Percentiles rank a stretch among this genome's conserved stretches.
Conservation (phyloP, 352 stramenopile species). For the Phytophthora brassicae region DNA sequence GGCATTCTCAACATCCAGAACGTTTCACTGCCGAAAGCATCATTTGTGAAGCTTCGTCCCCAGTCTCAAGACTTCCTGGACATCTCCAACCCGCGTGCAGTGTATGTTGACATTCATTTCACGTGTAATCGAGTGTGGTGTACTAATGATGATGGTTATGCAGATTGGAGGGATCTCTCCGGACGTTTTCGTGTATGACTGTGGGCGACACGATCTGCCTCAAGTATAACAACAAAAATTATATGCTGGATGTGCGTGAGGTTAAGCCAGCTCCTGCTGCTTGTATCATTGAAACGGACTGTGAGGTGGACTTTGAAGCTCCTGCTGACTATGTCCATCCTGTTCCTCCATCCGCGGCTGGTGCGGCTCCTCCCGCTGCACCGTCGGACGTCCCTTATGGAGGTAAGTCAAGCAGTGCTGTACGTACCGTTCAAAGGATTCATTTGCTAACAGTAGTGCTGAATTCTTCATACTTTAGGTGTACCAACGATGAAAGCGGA, state of each 20-base stretch:
- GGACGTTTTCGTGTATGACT: slow-evolving; percentile 97
- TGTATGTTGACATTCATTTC: slow-evolving; percentile 76
- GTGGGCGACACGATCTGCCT: slow-evolving; percentile 98
- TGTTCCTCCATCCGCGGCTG: slow-evolving; percentile 22
- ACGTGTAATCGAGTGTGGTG: not conserved
- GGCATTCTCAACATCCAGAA: slow-evolving; percentile 97
- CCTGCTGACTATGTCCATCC: slow-evolving; percentile 85
- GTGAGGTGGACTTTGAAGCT: slow-evolving; percentile 99
- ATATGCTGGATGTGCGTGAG: slow-evolving; percentile 98
- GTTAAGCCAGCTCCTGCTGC: slow-evolving; percentile 94
- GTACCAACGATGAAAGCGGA: slow-evolving; percentile 66
- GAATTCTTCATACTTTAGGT: slow-evolving; percentile 27
- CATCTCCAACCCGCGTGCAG: slow-evolving; percentile 97
- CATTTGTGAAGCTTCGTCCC: slow-evolving; percentile 98
- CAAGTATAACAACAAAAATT: slow-evolving; percentile 99
- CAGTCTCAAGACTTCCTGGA: slow-evolving; percentile 99
- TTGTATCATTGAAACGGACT: slow-evolving; percentile 99
- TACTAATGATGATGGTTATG: not conserved
- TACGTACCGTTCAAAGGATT: not conserved
- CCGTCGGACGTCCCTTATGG: slow-evolving; percentile 64
- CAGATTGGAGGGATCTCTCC: slow-evolving; percentile 78
- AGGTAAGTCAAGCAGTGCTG: slow-evolving; percentile 30
- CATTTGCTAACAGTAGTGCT: no score
- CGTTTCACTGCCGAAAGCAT: slow-evolving; percentile 95
- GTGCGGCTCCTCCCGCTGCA: slow-evolving; percentile 27